Base-by-base conservation (phyloP, 2,329 filamentous ascomycete species). In the Clathrospora elynae region DNA sequence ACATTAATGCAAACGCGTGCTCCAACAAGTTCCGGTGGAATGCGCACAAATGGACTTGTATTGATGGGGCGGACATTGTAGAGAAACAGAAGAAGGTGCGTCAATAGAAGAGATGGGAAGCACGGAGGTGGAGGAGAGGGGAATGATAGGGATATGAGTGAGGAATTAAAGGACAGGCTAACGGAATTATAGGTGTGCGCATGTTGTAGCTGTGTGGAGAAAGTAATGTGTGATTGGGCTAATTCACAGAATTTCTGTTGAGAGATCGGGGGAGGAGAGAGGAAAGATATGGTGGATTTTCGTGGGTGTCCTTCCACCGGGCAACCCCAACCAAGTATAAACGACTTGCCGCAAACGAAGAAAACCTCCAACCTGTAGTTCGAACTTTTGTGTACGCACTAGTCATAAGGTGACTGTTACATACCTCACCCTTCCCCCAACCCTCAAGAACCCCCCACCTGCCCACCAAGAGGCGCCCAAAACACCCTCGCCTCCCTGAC, bases 1-100 rank as follows among this genome's bases (percentile, higher is more conserved):
- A n/a, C 29, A 64, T 66, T 46, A 55, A 66, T 35, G 62, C 63
- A 12, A 66, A 64, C 31, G 62, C 62, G 5, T 67, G 61, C 42
- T 64, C 66, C 47, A 66, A 66, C 46, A 52, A 64, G 40, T 46
- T 53, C 24, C 49, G 58, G 8, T 66, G 59, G 19, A 57, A 56
- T 22, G 42, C 53, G 11, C 51, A 53, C 26, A 60, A 60, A 3
- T 34, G 64, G 23, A 43, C 37, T 10, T 66, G 62, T 23, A 61
- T 66, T 13, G 59, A 66, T 33, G 63, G 61, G 7, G 51, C 30
- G 7, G 46, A 61, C 31, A 46, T 59, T 13, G 28, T 37, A 5
- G 53, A 55, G 11, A 64, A 53, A 33, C 35, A 53, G 14, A 57
- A 46, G 26, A 62, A 62, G 54, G 63, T 59, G 49, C 16, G 38